Conservation (phyloP, 352 stramenopile genomes). For the Elongisporangium prolatum region DNA sequence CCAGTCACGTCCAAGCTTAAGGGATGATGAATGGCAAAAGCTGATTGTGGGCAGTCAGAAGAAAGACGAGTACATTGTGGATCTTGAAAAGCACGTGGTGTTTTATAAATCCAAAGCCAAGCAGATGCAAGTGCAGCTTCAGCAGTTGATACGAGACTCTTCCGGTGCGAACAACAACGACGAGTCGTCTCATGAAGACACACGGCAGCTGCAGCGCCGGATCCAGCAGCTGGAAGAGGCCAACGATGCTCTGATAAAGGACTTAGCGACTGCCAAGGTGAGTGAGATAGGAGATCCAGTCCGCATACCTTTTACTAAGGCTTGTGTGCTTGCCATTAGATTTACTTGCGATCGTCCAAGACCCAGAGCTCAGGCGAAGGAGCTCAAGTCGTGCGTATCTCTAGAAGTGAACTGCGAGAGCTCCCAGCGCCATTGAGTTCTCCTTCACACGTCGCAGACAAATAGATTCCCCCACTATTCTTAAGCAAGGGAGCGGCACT, state of each 20-base stretch:
- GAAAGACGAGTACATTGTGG: conserved; percentile 81
- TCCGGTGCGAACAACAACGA: conserved; percentile 15
- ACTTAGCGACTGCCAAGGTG: conserved; percentile 67
- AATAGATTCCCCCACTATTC: too few relatives aligned
- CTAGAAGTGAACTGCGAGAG: conserved; percentile 60
- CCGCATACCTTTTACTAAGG: neutral
- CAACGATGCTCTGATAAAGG: conserved; percentile 73
- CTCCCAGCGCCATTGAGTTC: conserved; percentile 27
- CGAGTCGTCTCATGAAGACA: conserved; percentile 9
- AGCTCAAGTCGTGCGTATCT: conserved; percentile 55
- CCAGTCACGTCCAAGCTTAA: neutral
- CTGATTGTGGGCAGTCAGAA: conserved; percentile 64
- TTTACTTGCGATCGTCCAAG: conserved; percentile 55
- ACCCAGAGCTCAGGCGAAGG: conserved; percentile 23
- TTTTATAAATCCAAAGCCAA: conserved; percentile 87
- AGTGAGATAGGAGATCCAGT: neutral
- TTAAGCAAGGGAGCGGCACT: too few relatives aligned
- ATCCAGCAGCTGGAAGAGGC: conserved; percentile 70
- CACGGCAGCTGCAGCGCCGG: conserved; percentile 32
- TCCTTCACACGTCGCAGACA: conserved; percentile 16
- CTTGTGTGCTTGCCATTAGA: conserved; percentile 2
- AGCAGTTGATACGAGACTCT: conserved; percentile 71
- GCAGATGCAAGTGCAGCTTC: conserved; percentile 78
- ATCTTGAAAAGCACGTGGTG: conserved; percentile 79
- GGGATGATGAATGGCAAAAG: conserved; percentile 63